Evolutionary conservation across 1,284 basidiomycete species (phyloP), one percentile per base, ranked within the genome.

Genomic region (Apiotrichum porosum): DNA sequence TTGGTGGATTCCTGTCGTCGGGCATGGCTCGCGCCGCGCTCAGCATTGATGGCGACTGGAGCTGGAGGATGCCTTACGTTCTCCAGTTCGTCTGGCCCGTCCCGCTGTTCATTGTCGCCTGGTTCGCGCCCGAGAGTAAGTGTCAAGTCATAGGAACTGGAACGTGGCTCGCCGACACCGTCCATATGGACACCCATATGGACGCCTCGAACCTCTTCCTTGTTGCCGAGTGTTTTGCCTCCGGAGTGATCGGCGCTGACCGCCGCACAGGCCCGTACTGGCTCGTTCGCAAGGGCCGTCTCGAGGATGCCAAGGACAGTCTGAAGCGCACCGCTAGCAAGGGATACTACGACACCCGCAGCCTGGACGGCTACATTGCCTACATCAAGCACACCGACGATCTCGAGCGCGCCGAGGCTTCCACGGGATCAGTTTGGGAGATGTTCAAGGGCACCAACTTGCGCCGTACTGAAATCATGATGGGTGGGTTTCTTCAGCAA

Each of bases 391-490:
- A 58, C 51, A 53, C 54, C n/a, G 52, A 57, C 47, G 57, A 58
- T 9, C 43, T 58, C 6, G 59, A 58, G 38, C 32, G 37, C 22
- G 19, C 38, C 19, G 59, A 68, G 44, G 57, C 66, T 9, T 45
- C 62, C n/a, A 61, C 50, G 6, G 73, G 72, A 1, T 65, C 67
- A 13, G 76, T 76, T 62, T 37, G 63, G 15, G 70, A 77, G 49
- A 75, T 72, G 59, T 75, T 77, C 68, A 54, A 53, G 15, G 65
- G 71, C 4, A 66, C 65, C 51, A 71, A 77, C 56, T 48, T 55
- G n/a, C 63, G 76, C 17, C 60, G 76, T 30, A 76, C 75, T n/a
- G 75, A 76, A 61, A 72, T 77, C 30, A 71, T 53, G 43, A 26
- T 42, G 15, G 30, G 8, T n/a, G n/a, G n/a, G n/a, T n/a, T n/a